Evolutionary conservation across 2,329 filamentous ascomycete species (phyloP).

Genomic region (Chaetomiaceae sp.): DNA sequence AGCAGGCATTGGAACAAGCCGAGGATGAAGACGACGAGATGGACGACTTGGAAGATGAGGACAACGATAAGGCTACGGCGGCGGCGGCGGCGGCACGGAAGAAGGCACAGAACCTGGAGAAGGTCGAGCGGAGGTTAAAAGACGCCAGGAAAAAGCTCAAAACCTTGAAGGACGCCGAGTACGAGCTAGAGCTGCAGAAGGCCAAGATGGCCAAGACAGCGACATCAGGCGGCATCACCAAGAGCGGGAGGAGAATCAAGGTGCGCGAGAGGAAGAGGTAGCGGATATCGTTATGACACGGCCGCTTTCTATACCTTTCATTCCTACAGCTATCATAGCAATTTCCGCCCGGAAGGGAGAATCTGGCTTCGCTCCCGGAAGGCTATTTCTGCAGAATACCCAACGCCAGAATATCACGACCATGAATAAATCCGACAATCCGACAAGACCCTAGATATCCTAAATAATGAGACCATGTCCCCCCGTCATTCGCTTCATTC

Average conservation of each 20-base stretch:
- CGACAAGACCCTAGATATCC: conserved; percentile 1
- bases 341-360: conserved; percentile 3
- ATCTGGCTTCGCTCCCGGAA: conserved; percentile 19
- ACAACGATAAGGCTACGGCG: conserved; percentile 33
- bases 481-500: not conserved
- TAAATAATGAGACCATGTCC: not conserved
- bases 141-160: conserved; percentile 51
- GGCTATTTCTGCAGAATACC: conserved; percentile 19
- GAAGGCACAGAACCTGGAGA: conserved; percentile 40
- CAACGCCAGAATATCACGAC: conserved; percentile 20
- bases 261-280: conserved; percentile 59
- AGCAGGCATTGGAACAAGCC: conserved; percentile 30
- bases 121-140: conserved; percentile 47
- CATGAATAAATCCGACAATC: conserved; percentile 10
- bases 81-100: conserved; percentile 32
- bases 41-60: conserved; percentile 28
- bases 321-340: not conserved
- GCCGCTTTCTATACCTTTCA: conserved; percentile 14
- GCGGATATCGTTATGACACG: conserved; percentile 19
- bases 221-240: conserved; percentile 56
- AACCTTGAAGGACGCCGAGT: conserved; percentile 52
- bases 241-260: conserved; percentile 59
- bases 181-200: conserved; percentile 53
- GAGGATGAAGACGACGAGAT: conserved; percentile 36
- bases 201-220: conserved; percentile 63